Conservation (phyloP, 371 early-diverging fungal species). For the Syncephalastrum contaminatum region DNA sequence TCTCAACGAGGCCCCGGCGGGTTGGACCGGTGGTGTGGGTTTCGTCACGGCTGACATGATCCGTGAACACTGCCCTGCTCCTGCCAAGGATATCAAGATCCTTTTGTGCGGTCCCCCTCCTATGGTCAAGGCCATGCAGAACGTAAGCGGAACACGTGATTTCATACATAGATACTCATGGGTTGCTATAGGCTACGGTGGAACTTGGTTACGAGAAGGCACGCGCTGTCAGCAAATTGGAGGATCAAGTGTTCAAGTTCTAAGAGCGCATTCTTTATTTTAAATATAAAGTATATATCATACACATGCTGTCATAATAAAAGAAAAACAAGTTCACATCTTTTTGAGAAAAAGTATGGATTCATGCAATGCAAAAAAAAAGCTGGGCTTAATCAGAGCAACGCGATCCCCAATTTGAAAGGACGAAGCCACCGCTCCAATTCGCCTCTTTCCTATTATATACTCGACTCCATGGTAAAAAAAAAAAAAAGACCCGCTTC, state of each 20-base stretch:
- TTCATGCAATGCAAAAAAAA: no score
- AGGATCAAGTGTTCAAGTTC: constrained; percentile 91
- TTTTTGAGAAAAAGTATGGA: no score
- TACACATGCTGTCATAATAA: no score
- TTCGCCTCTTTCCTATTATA: no score
- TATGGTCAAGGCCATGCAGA: constrained; percentile 89
- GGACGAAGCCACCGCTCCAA: constrained; percentile 1
- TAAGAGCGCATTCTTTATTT: constrained; percentile 33
- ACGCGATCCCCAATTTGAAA: neutral
- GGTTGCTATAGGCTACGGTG: constrained; percentile 36
- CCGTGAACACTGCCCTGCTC: constrained; percentile 70
- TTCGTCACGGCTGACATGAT: constrained; percentile 87
- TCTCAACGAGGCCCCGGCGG: constrained; percentile 79
- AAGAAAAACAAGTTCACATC: no score
- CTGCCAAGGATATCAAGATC: constrained; percentile 81
- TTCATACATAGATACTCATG: neutral
- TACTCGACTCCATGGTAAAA: constrained; percentile 1
- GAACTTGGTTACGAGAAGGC: constrained; percentile 77
- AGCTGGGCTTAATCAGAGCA: no score
- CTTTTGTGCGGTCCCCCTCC: constrained; percentile 95
- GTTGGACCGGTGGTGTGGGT: constrained; percentile 86
- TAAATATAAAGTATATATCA: neutral
- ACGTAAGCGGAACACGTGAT: constrained; percentile 18
- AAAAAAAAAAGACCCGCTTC: no score
- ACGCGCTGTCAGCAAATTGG: constrained; percentile 80